Evolutionary conservation across 129 eudicot genomes (phyloP), one percentile per base, ranked within the genome.

Genomic region (Tagetes patula): DNA sequence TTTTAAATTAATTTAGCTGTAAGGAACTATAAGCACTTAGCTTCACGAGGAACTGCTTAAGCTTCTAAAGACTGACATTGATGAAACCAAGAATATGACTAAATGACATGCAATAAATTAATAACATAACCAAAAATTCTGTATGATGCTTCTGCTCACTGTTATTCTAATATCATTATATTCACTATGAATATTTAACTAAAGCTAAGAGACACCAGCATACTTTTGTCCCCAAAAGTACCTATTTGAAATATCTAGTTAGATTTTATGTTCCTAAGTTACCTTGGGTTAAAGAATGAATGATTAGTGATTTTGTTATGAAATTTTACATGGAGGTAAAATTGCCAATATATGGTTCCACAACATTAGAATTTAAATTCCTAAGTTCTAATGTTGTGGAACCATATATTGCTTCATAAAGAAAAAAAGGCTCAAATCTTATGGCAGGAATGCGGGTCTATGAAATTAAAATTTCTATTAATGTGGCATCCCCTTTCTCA

Each of bases 1-100:
- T 8, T 7, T 8, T 31, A 30, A n/a, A 7, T 8, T 56, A 31
- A 8, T 56, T 30, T 7, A 31, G 37, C 4, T 0, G 1, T 56
- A 31, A 56, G 38, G 63, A 56, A 56, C 63, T 31, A 31, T 56
- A 56, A 54, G 8, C 48, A 1, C 48, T 43, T 43, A 0, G 62
- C 62, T 6, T 55, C 37, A 55, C 30, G 37, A 55, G 62, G 30
- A 55, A 55, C 6, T 6, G 39, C 64, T 54, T 30, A 12, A 13
- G 39, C 3, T 56, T 31, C 0, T 31, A 56, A 56, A n/a, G 14
- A 56, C 37, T 56, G 13, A 56, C 64, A 61, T 34, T 36, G 59
- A 68, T 68, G 12, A 68, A 67, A 27, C 31, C 12, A 14, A 48
- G 59, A 68, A 67, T 67, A 13, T 30, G 46, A 45, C 42, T 32